These are phyloP conservation scores for Rhododendron kiyosumense DNA, from an alignment of 148 eudicot genomes.

Conservation along the genomic window DNA sequence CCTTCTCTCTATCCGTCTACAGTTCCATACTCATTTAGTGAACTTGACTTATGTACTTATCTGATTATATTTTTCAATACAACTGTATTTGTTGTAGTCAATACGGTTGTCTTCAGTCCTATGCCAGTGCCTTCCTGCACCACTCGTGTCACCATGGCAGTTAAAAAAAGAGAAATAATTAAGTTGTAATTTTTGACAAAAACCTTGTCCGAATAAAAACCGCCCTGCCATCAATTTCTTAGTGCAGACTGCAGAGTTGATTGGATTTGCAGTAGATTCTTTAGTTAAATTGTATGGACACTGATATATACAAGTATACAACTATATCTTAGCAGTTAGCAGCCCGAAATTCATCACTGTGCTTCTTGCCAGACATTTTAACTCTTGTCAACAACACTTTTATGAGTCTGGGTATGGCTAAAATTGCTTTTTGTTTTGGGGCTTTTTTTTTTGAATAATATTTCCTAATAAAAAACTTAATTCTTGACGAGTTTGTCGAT, in stretches of 20 bases:
- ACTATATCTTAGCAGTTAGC: background rate
- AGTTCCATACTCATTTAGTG: background rate
- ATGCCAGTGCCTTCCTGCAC: background rate
- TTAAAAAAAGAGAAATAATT: background rate
- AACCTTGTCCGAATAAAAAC: background rate
- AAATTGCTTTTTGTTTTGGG: background rate
- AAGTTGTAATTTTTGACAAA: background rate
- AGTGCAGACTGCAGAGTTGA: background rate
- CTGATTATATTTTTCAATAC: background rate
- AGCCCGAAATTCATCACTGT: background rate
- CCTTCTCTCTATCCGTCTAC: background rate
- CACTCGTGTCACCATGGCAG: background rate
- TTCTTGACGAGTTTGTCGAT: background rate
- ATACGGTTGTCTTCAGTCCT: background rate
- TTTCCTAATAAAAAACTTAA: background rate
- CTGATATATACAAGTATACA: background rate
- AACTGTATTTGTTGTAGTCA: background rate
- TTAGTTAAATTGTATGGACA: background rate
- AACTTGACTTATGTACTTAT: background rate
- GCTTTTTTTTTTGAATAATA: background rate
- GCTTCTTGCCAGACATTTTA: background rate
- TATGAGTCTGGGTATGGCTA: background rate
- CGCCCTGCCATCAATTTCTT: background rate
- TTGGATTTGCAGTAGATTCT: background rate
- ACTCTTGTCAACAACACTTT: background rate